phyloP scores from a whole-genome alignment of 257 asterid species.

The Nyctanthes arbortristis region DNA sequence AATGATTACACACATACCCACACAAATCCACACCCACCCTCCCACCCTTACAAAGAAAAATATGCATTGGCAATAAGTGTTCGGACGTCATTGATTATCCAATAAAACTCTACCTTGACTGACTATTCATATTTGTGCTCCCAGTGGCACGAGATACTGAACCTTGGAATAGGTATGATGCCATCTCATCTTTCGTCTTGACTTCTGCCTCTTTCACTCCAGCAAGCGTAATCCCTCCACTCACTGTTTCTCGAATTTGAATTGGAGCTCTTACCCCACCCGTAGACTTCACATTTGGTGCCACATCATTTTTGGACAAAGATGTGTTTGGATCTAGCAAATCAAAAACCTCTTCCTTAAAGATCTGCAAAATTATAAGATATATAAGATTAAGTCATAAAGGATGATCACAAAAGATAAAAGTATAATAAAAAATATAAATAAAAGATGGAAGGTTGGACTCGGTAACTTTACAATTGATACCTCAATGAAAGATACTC shows the following conservation, averaged over 20 bases:
- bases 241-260: slow-evolving; percentile 81
- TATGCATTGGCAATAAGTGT: too few species aligned
- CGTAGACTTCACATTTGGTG: slow-evolving; percentile 31
- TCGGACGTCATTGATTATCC: too few species aligned
- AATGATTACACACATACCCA: too few species aligned
- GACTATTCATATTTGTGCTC: slow-evolving; percentile 95
- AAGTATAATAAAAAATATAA: not conserved
- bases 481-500: slow-evolving; percentile 99
- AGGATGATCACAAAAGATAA: not conserved
- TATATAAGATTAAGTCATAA: too few species aligned
- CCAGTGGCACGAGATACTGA: slow-evolving; percentile 90
- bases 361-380: slow-evolving; percentile 59
- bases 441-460: not conserved
- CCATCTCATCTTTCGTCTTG: slow-evolving; percentile 85
- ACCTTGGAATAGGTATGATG: slow-evolving; percentile 71
- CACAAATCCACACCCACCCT: too few species aligned
- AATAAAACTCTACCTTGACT: slow-evolving; percentile 69
- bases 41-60: too few species aligned
- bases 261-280: slow-evolving; percentile 79
- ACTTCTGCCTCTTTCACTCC: slow-evolving; percentile 96
- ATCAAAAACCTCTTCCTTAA: slow-evolving; percentile 98
- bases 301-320: slow-evolving; percentile 37
- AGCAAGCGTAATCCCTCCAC: slow-evolving; percentile 86
- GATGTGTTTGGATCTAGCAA: slow-evolving; percentile 53
- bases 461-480: slow-evolving; percentile 12